Evolutionary conservation across 148 eudicot genomes (phyloP), one percentile per base, ranked within the genome.

Genomic region (Limonium bicolor): DNA sequence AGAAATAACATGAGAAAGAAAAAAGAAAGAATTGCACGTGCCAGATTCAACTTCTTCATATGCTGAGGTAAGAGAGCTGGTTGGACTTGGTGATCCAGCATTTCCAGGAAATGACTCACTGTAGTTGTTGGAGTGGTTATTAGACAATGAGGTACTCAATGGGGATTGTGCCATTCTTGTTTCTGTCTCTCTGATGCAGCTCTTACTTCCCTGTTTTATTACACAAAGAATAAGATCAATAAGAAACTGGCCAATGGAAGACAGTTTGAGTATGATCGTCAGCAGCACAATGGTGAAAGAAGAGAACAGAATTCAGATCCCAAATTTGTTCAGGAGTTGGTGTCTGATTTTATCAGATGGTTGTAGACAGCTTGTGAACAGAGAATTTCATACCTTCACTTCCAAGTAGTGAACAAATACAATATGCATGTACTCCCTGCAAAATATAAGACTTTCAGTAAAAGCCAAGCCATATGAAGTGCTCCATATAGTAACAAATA

Each of bases 1-100:
- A 27, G 13, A 27, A 9, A 44, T 34, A 40, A 26, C 44, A 50
- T 25, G n/a, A 19, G 34, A 39, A 25, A 12, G 13, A 18, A 7
- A 55, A n/a, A n/a, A n/a, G n/a, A n/a, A n/a, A n/a, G 24, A 48
- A 48, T 12, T 6, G 43, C 44, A 38, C 36, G 33, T 50, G 77
- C 94, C 82, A 58, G 94, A 77, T 59, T 82, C 82, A 28, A 69
- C 86, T 71, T 77, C 86, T 55, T 72, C 86, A 51, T 63, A 64
- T 36, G 71, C 79, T 34, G 82, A 77, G 24, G 78, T 74, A 35
- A 59, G 79, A 48, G 72, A 52, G 61, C 93, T 71, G 51, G 53
- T 65, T 12, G 56, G 62, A 53, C 74, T 69, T 41, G 58, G 58
- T 30, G 75, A 68, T 36, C 62, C 88, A 15, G 80, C 64, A 32